Base-by-base conservation (phyloP, 768 basidiomycete genomes). In the Grammothele lineata region DNA sequence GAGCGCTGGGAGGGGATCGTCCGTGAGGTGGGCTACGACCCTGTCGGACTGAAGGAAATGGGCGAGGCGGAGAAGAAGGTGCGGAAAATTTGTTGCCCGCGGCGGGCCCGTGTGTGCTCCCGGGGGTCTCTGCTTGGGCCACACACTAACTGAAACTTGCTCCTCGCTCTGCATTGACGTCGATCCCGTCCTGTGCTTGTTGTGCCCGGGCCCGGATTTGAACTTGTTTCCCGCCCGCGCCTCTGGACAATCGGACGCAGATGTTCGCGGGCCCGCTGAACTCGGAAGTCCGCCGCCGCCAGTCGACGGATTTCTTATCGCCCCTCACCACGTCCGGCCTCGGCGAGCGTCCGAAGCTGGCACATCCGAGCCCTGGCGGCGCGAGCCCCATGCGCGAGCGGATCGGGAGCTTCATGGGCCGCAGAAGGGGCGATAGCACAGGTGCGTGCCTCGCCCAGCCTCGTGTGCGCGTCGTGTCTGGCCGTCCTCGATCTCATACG, bases 1-100 rank as follows among this genome's bases (percentile, higher is more conserved):
- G 91, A 92, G 66, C 75, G 85, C 53, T 91, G 87, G 85, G 87
- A 92, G 49, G 91, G 91, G 46, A 83, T 94, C 55, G 87, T 92
- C 21, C 81, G 84, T 48, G 90, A 92, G 61, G 68, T 75, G 19
- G 82, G 77, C 23, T 74, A 62, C 35, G 87, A 90, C 47, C 93
- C 93, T 15, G 67, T 85, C 27, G 78, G 80, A 33, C 60, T 92
- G 57, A 84, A 83, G 55, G 93, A 94, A 61, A 78, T 89, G 79
- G 72, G 71, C 47, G 90, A 92, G 43, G 69, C 71, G 18, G 92
- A 95, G 74, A 91, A 85, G 73, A 94, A 92, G 87, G 92, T 92
- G 58, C 58, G 75, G 63, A 48, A 26, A 17, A 33, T 37, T 41
- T n/a, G n/a, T 17, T 42, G 35, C 32, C 34, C 50, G 35, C 40